These are phyloP conservation scores for Pholiota molesta DNA, from an alignment of 768 basidiomycete species.

Conservation along the genomic window DNA sequence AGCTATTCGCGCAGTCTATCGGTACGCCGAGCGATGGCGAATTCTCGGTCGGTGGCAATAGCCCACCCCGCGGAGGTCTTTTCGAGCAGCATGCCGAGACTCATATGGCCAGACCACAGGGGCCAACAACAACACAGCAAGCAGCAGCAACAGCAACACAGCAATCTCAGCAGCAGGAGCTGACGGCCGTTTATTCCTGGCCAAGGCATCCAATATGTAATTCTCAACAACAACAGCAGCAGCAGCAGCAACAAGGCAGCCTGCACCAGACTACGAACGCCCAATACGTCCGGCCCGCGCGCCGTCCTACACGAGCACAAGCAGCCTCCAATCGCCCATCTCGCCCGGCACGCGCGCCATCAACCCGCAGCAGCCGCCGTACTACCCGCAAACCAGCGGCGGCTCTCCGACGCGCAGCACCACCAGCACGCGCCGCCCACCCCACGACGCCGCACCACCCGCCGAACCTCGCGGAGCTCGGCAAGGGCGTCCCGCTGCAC, in stretches of 20 bases:
- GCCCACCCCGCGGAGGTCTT: slow-evolving; percentile 46
- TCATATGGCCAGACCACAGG: slow-evolving; percentile 30
- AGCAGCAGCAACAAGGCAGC: slow-evolving; percentile 18
- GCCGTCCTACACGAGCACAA: slow-evolving; percentile 40
- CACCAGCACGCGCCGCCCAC: slow-evolving; percentile 28
- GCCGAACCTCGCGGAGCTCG: slow-evolving; percentile 60
- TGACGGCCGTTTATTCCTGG: slow-evolving; percentile 70
- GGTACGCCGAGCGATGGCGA: slow-evolving; percentile 65
- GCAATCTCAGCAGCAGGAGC: slow-evolving; percentile 35
- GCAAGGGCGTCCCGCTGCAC: slow-evolving; percentile 87
- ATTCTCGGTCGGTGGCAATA: slow-evolving; percentile 49
- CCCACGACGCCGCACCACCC: slow-evolving; percentile 22
- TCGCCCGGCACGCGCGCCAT: slow-evolving; percentile 50
- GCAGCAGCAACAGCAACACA: slow-evolving; percentile 20
- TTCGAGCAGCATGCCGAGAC: slow-evolving; percentile 51
- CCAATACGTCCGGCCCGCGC: slow-evolving; percentile 45
- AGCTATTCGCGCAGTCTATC: slow-evolving; percentile 52
- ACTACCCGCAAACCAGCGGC: slow-evolving; percentile 46
- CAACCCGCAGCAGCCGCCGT: slow-evolving; percentile 50
- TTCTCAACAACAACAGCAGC: slow-evolving; percentile 29
- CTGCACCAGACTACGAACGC: slow-evolving; percentile 27
- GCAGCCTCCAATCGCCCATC: slow-evolving; percentile 53
- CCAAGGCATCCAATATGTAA: slow-evolving; percentile 64
- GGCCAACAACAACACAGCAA: slow-evolving; percentile 29
- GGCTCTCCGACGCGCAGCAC: slow-evolving; percentile 40